A percentile compares a stretch with the other conserved stretches of the same genome.
Evolutionary conservation across 1,284 basidiomycete genomes (phyloP).

Genomic region (Fomitopsis palustris): DNA sequence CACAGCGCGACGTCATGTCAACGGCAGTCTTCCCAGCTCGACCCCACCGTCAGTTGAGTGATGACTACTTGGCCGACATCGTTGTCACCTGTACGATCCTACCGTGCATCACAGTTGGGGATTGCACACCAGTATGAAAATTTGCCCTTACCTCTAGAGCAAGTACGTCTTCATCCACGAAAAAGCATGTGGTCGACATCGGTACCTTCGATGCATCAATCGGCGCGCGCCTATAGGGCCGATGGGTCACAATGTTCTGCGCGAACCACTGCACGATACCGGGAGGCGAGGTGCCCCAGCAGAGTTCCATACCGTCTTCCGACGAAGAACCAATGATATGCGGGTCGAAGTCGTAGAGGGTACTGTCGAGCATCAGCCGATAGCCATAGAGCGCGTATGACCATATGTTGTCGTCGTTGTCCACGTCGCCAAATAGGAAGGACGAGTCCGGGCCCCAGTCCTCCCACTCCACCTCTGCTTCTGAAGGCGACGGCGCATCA

Average conservation of each 20-base stretch:
- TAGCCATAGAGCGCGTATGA: conserved; percentile 1
- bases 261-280: not conserved
- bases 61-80: not conserved
- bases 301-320: not conserved
- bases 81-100: not conserved
- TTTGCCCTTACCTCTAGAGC: not conserved
- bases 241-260: not conserved
- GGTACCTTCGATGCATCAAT: not conserved
- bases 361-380: not conserved
- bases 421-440: not conserved
- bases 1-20: not conserved
- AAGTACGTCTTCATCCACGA: not conserved
- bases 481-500: not conserved
- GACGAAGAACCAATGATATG: not conserved
- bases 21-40: not conserved
- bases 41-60: not conserved
- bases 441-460: not conserved
- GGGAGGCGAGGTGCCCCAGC: not conserved
- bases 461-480: not conserved
- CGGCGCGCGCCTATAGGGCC: not conserved
- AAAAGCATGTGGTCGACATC: not conserved
- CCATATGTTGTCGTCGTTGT: not conserved
- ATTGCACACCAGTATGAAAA: not conserved
- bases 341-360: not conserved
- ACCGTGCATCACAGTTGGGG: not conserved